Conservation (phyloP, 2,329 filamentous ascomycete genomes). For the Talaromyces marneffei region DNA sequence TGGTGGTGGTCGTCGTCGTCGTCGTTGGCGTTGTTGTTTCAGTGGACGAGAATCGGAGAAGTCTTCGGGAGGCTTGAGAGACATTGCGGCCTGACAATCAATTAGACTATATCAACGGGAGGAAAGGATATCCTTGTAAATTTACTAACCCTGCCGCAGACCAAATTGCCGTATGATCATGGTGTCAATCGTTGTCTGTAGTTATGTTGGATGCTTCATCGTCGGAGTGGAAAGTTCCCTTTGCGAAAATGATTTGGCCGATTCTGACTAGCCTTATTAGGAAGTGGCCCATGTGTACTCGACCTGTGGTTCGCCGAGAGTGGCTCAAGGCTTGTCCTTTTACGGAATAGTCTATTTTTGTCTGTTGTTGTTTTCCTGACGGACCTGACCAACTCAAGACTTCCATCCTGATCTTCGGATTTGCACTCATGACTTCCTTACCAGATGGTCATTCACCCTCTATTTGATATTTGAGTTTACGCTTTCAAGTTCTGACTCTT, state of each 20-base stretch:
- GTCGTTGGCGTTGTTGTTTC: conserved; percentile 24
- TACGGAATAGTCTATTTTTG: background rate
- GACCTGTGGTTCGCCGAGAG: background rate
- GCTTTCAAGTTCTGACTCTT: background rate
- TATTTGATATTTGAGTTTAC: background rate
- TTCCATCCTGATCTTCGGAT: background rate
- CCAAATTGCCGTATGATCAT: conserved; percentile 40
- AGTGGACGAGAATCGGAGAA: conserved; percentile 31
- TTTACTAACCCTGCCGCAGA: conserved; percentile 36
- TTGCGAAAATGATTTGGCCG: conserved; percentile 9
- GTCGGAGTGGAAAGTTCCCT: background rate
- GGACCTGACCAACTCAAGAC: too few species aligned
- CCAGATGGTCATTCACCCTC: background rate
- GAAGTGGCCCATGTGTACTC: background rate
- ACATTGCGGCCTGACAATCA: conserved; percentile 31
- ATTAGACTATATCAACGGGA: conserved; percentile 5
- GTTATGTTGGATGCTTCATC: background rate
- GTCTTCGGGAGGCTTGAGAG: conserved; percentile 27
- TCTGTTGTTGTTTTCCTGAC: background rate
- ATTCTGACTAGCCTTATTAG: background rate
- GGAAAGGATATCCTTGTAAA: background rate
- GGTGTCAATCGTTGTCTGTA: conserved; percentile 15
- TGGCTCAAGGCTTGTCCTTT: background rate
- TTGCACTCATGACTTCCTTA: background rate
- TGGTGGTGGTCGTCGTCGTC: conserved; percentile 23